Evolutionary conservation across 805 yeast genomes (phyloP), one percentile per base, ranked within the genome.

Genomic region (Lipomyces chichibuensis): DNA sequence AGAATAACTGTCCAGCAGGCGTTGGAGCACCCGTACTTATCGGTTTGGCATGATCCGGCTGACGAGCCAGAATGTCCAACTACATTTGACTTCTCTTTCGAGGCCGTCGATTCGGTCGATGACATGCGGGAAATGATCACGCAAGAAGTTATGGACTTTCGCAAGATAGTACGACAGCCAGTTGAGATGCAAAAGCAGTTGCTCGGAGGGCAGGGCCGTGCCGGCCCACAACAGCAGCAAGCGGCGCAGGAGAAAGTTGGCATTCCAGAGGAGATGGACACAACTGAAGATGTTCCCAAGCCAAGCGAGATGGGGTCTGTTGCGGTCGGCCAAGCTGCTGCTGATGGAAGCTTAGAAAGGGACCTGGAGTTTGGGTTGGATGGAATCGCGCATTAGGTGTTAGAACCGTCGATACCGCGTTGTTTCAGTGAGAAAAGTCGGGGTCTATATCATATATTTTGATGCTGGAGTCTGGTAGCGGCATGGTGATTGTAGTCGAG

Each of bases 1-100:
- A 84, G 99, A 77, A 89, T 93, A 64, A 87, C 92, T 0, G 98
- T 93, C 2, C 92, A 90, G 65, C 89, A 92, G 72, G 98, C 98
- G 0, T 81, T 95, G 60, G 84, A 82, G 67, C 99, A 95, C 79
- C 97, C 97, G 8, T 95, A 94, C 76, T 79, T 95, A 64, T 83
- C 87, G 58, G 85, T 90, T 39, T 95, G 97, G 93, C 98, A 92
- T 76, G 97, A 92, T 77, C 95, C 97, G 5, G 84, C 85, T 37
- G 98, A 95, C 76, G 98, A 95, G 78, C 82, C 82, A 7, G 88
- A 84, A 59, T 92, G 97, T 76, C 85, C 86, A 57, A 82, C 85
- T 1, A 89, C 90, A 73, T 93, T 93, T 77, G 97, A 93, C 75
- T 93, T 93, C 76, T 82, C 90, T 5, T 93, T 93, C 77, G 98